Conservation (phyloP, 1,284 basidiomycete genomes). For the Ganoderma sp. region DNA sequence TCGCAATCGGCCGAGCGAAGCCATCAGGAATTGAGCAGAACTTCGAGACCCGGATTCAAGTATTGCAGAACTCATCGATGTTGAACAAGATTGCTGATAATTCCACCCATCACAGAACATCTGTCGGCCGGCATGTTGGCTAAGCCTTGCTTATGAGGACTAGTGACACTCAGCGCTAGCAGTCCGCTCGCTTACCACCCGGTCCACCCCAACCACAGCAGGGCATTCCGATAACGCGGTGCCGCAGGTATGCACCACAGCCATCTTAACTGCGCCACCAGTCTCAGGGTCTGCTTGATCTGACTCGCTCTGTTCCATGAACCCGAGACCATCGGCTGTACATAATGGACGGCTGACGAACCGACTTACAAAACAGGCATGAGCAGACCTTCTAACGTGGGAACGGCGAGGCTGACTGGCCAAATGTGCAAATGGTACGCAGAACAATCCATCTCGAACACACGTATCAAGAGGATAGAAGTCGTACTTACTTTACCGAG, state of each 20-base stretch:
- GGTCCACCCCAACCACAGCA: neutral
- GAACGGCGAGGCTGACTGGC: neutral
- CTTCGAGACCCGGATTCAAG: neutral
- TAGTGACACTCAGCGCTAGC: neutral
- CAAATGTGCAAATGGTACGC: neutral
- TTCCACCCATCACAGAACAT: neutral
- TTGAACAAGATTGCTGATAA: neutral
- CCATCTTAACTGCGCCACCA: neutral
- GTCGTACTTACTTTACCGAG: neutral
- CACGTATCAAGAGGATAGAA: neutral
- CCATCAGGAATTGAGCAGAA: neutral
- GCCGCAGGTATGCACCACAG: neutral
- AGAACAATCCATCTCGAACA: neutral
- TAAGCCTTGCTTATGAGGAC: neutral
- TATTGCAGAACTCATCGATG: neutral
- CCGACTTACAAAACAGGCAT: neutral
- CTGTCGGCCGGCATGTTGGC: too few relatives aligned
- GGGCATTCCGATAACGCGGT: neutral
- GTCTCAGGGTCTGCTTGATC: neutral
- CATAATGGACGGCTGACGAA: neutral
- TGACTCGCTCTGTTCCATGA: neutral
- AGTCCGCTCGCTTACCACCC: neutral
- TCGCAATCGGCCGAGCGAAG: neutral
- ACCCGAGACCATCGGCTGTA: slow-evolving; percentile 1
- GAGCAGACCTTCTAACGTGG: neutral